Percentiles rank a stretch among this genome's conserved stretches.
phyloP scores from a whole-genome alignment of 768 basidiomycete genomes.

The Trametes meyenii region DNA sequence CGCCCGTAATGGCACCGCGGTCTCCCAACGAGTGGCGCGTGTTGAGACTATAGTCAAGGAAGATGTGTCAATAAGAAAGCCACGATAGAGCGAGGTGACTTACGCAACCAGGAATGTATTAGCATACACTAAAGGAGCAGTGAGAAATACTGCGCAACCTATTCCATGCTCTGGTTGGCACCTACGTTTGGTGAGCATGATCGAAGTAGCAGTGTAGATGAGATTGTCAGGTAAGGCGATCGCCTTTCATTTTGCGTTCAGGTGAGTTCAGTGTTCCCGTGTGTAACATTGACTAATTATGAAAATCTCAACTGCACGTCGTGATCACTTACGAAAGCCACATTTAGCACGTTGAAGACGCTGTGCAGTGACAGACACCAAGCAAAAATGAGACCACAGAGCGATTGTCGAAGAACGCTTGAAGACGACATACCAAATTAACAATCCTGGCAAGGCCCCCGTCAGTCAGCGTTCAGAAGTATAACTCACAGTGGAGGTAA shows the following conservation, averaged over 20 bases:
- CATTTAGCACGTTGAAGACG: conserved; percentile 11
- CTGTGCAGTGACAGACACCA: neutral
- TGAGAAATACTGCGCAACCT: neutral
- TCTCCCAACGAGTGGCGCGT: too few species aligned
- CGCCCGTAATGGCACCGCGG: too few species aligned
- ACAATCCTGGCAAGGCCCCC: neutral
- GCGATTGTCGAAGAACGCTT: too few species aligned
- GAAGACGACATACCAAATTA: neutral
- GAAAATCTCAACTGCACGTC: neutral
- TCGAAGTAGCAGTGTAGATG: conserved; percentile 4
- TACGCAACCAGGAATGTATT: conserved; percentile 13
- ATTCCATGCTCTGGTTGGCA: neutral
- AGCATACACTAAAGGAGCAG: neutral
- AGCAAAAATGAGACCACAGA: neutral
- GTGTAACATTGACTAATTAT: neutral
- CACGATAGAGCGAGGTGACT: neutral
- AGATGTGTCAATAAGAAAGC: neutral
- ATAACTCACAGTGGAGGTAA: neutral
- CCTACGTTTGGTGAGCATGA: conserved; percentile 10
- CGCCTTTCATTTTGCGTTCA: neutral
- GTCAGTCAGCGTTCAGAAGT: neutral
- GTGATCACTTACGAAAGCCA: conserved; percentile 5
- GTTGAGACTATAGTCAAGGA: neutral
- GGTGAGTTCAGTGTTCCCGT: neutral
- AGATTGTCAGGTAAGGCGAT: conserved; percentile 7